A percentile compares a stretch with the other conserved stretches of the same genome.
Evolutionary conservation across 192 early-diverging fungal species (phyloP).

Genomic region (Gamsiella multidivaricata): DNA sequence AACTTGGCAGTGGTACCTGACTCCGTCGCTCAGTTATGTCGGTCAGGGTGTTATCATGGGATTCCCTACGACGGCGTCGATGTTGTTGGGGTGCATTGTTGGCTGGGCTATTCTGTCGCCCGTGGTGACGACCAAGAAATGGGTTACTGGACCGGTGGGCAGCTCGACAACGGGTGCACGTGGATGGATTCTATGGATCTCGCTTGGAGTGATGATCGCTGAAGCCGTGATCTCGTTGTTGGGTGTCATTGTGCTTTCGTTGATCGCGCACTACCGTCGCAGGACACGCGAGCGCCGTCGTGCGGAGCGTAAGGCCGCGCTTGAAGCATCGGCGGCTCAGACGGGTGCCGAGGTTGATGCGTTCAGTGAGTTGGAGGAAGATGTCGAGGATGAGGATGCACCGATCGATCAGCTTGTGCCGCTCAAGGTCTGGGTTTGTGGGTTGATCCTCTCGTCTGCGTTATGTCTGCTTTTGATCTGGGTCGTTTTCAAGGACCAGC

Average conservation of each 20-base stretch:
- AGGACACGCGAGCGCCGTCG: slow-evolving; percentile 8
- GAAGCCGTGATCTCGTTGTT: slow-evolving; percentile 73
- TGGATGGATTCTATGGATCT: slow-evolving; percentile 87
- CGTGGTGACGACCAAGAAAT: slow-evolving; percentile 68
- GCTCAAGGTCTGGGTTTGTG: slow-evolving; percentile 67
- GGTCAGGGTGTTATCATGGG: slow-evolving; percentile 89
- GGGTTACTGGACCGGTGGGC: slow-evolving; percentile 76
- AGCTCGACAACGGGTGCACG: slow-evolving; percentile 78
- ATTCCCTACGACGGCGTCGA: slow-evolving; percentile 76
- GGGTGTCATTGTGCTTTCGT: slow-evolving; percentile 57
- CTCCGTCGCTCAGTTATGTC: slow-evolving; percentile 79
- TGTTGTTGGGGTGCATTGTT: slow-evolving; percentile 75
- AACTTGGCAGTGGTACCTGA: slow-evolving; percentile 77
- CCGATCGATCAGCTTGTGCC: slow-evolving; percentile 70
- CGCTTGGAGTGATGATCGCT: slow-evolving; percentile 83
- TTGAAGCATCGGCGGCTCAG: slow-evolving; percentile 32
- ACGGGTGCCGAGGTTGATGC: slow-evolving; percentile 26
- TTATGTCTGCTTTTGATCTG: slow-evolving; percentile 72
- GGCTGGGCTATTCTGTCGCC: slow-evolving; percentile 86
- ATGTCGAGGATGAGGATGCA: slow-evolving; percentile 56
- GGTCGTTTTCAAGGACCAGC: slow-evolving; percentile 66
- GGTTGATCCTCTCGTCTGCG: slow-evolving; percentile 69
- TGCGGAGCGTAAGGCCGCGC: slow-evolving; percentile 25
- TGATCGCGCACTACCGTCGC: slow-evolving; percentile 58
- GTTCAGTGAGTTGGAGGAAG: slow-evolving; percentile 23